phyloP scores from a whole-genome alignment of 1,284 basidiomycete species.

The Ustilago vetiveriae region DNA sequence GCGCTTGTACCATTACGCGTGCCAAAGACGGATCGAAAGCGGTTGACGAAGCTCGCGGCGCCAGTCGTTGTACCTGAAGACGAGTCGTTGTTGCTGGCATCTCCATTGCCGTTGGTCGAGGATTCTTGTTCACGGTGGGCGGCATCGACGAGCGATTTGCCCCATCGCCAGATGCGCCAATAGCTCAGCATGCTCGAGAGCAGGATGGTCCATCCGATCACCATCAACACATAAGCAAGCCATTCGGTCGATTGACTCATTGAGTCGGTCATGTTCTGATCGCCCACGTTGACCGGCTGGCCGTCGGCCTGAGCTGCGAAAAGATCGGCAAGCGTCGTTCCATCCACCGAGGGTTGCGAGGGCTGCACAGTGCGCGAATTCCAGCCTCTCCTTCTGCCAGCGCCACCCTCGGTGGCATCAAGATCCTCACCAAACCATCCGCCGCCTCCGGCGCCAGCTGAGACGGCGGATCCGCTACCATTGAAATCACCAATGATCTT shows the following conservation, averaged over 20 bases:
- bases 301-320: constrained; percentile 66
- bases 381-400: constrained; percentile 14
- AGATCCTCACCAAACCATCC: constrained; percentile 57
- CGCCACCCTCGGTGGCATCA: constrained; percentile 4
- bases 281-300: constrained; percentile 65
- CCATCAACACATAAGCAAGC: constrained; percentile 90
- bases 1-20: constrained; percentile 5
- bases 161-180: constrained; percentile 69
- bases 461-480: constrained; percentile 9
- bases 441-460: constrained; percentile 52
- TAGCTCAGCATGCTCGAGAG: constrained; percentile 78
- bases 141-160: constrained; percentile 54
- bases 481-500: constrained; percentile 25
- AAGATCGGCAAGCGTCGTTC: constrained; percentile 48
- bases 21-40: constrained; percentile 30
- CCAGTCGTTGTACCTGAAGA: constrained; percentile 3
- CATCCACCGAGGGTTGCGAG: constrained; percentile 14
- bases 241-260: constrained; percentile 75
- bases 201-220: constrained; percentile 83
- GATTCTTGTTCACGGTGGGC: constrained; percentile 46
- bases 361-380: constrained; percentile 17
- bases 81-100: constrained; percentile 2
- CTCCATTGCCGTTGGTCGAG: neutral
- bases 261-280: constrained; percentile 67
- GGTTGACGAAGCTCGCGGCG: constrained; percentile 40